Conservation (phyloP, 495 filamentous ascomycete genomes). For the Aspergillus ellipticus region DNA sequence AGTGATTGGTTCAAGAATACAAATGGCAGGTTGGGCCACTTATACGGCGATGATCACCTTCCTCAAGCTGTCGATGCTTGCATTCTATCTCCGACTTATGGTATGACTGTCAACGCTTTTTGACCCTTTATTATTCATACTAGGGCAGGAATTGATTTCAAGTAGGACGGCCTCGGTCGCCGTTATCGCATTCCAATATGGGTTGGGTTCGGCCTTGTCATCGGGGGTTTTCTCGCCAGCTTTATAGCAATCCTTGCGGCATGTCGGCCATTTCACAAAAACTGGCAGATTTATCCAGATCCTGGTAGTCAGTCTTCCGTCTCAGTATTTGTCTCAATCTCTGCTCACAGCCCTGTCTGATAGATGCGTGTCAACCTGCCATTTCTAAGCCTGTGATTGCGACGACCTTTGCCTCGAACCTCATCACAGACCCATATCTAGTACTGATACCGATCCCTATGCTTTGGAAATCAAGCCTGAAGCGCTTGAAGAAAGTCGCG, state of each 20-base stretch:
- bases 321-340: not conserved
- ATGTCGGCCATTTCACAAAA: conserved; percentile 45
- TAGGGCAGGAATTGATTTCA: not conserved
- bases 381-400: conserved; percentile 42
- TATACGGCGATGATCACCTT: conserved; percentile 50
- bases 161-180: conserved; percentile 31
- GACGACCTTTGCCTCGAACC: conserved; percentile 46
- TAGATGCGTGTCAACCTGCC: conserved; percentile 49
- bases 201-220: conserved; percentile 45
- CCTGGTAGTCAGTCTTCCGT: conserved; percentile 43
- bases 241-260: conserved; percentile 42
- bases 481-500: conserved; percentile 42
- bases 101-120: conserved; percentile 25
- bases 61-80: conserved; percentile 50
- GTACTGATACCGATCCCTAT: conserved; percentile 52
- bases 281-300: conserved; percentile 56
- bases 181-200: conserved; percentile 41
- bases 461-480: conserved; percentile 46
- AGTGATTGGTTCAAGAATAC: conserved; percentile 49
- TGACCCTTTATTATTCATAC: not conserved
- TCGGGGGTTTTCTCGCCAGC: conserved; percentile 41
- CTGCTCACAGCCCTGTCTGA: not conserved
- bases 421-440: conserved; percentile 51
- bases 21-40: conserved; percentile 51
- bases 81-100: conserved; percentile 53